Conservation (phyloP, 768 basidiomycete genomes). For the Termitomyces sp. region DNA sequence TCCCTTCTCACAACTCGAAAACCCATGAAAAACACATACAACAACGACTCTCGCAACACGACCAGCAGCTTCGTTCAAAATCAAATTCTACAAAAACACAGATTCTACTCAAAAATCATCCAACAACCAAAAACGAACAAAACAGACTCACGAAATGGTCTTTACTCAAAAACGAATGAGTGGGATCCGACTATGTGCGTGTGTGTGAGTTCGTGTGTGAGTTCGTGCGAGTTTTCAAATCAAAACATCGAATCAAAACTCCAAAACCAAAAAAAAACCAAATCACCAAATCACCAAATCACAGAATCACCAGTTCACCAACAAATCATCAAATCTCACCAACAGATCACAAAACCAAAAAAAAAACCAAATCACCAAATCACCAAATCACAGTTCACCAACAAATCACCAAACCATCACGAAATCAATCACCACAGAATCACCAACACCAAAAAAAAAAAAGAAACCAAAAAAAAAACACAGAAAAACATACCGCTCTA, state of each 20-base stretch:
- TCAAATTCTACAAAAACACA: constrained; percentile 48
- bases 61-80: constrained; percentile 82
- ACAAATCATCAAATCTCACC: too few species aligned
- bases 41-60: constrained; percentile 66
- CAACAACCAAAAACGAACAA: not conserved
- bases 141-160: constrained; percentile 72
- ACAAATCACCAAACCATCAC: too few species aligned
- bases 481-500: constrained; percentile 47
- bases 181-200: constrained; percentile 65
- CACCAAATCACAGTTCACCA: too few species aligned
- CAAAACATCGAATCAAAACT: too few species aligned
- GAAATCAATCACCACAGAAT: too few species aligned
- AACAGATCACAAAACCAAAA: not conserved
- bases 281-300: not conserved
- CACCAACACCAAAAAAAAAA: not conserved
- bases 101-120: not conserved
- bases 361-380: not conserved
- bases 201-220: too few species aligned
- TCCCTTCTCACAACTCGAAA: too few species aligned
- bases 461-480: not conserved
- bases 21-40: constrained; percentile 35
- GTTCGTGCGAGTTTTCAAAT: too few species aligned
- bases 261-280: not conserved
- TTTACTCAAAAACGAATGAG: constrained; percentile 85
- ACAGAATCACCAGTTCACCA: too few species aligned